Evolutionary conservation across 2,329 filamentous ascomycete genomes (phyloP), one percentile per base, ranked within the genome.

Genomic region (Colletotrichum sidae): DNA sequence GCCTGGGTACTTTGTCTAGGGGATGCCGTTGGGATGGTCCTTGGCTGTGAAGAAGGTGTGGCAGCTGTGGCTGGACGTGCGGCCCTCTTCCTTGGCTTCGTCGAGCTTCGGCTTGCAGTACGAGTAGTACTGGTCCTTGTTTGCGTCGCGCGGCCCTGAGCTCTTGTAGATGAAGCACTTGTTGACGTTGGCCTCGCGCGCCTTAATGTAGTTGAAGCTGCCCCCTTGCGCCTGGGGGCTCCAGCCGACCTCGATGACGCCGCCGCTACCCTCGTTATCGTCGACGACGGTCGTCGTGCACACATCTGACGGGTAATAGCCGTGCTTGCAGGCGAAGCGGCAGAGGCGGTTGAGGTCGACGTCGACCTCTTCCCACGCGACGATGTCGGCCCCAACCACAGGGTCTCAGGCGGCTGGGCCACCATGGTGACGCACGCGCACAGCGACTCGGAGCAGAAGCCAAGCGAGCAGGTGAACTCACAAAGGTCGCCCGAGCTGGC

Each of bases 281-380:
- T 53, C 50, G 15, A 53, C 50, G 5, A 53, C 50, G 10, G 50
- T 12, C 33, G 37, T 44, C 11, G 53, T 45, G 58, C 68, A 70
- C 10, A 59, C 62, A 12, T 64, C 60, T 3, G 61, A 54, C 41
- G 69, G 68, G 39, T 68, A 70, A 51, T 61, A 70, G 15, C 67
- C 68, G 46, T 70, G 56, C 34, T 67, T 68, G 56, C 69, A 70
- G 8, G 64, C 64, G 50, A 70, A 70, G 11, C 54, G 65, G 46
- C 68, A 70, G 12, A 70, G 61, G n/a, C 64, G 67, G 25, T 70
- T 58, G 5, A 67, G 45, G 41, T 69, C 68, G 6, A 70, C 54
- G 17, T 68, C 56, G n/a, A 64, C 35, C 39, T 69, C 67, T 17
- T 69, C 60, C 60, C 61, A 69, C 2, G 64, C 62, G 12, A 69